Percentiles rank a stretch among this genome's conserved stretches.
Evolutionary conservation across 2,329 filamentous ascomycete genomes (phyloP).

Genomic region (Xylaria sp.): DNA sequence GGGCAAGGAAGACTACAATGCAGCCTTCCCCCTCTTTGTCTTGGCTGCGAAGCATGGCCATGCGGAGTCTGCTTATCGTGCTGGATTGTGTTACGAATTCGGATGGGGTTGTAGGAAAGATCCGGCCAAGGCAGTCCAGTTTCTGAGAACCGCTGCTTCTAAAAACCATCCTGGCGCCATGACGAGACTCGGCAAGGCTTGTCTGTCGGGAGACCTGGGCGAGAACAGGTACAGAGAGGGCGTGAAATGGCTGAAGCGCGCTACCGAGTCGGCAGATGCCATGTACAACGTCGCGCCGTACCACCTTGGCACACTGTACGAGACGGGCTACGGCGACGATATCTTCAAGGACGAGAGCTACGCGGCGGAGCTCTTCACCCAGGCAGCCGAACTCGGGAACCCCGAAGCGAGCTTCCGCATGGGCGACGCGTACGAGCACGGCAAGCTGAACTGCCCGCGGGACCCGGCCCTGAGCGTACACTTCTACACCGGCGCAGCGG

Average conservation of each 20-base stretch:
- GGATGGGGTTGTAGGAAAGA: slow-evolving; percentile 95
- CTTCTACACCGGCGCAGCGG: slow-evolving; percentile 93
- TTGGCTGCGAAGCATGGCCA: slow-evolving; percentile 96
- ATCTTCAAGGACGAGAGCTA: slow-evolving; percentile 90
- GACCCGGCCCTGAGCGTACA: slow-evolving; percentile 94
- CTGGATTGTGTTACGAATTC: slow-evolving; percentile 95
- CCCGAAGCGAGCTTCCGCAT: slow-evolving; percentile 83
- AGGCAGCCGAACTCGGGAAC: slow-evolving; percentile 90
- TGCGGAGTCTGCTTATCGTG: slow-evolving; percentile 91
- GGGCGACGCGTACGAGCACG: slow-evolving; percentile 97
- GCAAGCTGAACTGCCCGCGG: slow-evolving; percentile 80
- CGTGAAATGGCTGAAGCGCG: slow-evolving; percentile 94
- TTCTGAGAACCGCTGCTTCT: slow-evolving; percentile 84
- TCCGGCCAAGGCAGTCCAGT: slow-evolving; percentile 89
- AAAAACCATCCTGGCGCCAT: slow-evolving; percentile 96
- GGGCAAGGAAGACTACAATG: slow-evolving; percentile 87
- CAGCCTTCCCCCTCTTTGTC: slow-evolving; percentile 89
- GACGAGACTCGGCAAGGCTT: slow-evolving; percentile 88
- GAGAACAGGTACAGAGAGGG: slow-evolving; percentile 87
- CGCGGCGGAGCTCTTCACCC: slow-evolving; percentile 90
- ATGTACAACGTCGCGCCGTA: slow-evolving; percentile 95
- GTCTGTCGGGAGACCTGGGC: slow-evolving; percentile 85
- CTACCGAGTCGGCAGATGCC: slow-evolving; percentile 81
- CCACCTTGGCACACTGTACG: slow-evolving; percentile 85
- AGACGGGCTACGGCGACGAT: slow-evolving; percentile 91